A percentile compares a stretch with the other conserved stretches of the same genome.
Evolutionary conservation across 2,329 filamentous ascomycete species (phyloP).

Genomic region (Fusarium compactum): DNA sequence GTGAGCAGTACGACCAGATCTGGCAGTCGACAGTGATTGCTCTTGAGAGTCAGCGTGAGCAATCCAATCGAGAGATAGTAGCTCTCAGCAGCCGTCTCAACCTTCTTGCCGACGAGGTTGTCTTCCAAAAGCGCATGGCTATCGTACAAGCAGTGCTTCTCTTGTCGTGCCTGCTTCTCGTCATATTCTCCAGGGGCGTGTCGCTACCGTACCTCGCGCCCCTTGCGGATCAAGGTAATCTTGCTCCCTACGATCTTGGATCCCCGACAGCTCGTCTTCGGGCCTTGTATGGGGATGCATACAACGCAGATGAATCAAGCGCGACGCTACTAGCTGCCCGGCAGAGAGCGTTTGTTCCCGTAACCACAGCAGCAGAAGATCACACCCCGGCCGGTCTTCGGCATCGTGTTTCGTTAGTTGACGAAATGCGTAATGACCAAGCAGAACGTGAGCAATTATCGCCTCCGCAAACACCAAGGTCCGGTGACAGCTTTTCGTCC

Average conservation of each 20-base stretch:
- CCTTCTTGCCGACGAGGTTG: constrained; percentile 91
- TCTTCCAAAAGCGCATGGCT: constrained; percentile 89
- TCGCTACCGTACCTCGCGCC: constrained; percentile 52
- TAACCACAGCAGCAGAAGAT: not conserved
- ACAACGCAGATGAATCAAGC: constrained; percentile 13
- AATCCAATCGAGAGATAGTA: constrained; percentile 84
- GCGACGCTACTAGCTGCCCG: constrained; percentile 12
- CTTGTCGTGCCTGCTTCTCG: constrained; percentile 85
- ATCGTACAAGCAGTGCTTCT: constrained; percentile 91
- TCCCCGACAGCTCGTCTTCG: constrained; percentile 34
- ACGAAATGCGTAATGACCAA: constrained; percentile 19
- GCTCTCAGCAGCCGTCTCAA: constrained; percentile 85
- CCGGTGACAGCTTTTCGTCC: constrained; percentile 27
- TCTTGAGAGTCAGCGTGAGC: constrained; percentile 87
- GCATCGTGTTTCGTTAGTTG: constrained; percentile 16
- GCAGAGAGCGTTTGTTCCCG: constrained; percentile 23
- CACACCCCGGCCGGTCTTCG: not conserved
- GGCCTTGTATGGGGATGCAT: constrained; percentile 31
- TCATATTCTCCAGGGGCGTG: constrained; percentile 78
- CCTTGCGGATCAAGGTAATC: constrained; percentile 46
- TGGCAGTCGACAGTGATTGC: constrained; percentile 97
- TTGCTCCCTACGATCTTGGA: constrained; percentile 38
- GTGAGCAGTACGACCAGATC: constrained; percentile 92
- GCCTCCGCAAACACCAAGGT: constrained; percentile 44
- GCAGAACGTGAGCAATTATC: constrained; percentile 45